These are phyloP conservation scores for Chaetomium sp. DNA, from an alignment of 2,329 filamentous ascomycete species.

Conservation along the genomic window DNA sequence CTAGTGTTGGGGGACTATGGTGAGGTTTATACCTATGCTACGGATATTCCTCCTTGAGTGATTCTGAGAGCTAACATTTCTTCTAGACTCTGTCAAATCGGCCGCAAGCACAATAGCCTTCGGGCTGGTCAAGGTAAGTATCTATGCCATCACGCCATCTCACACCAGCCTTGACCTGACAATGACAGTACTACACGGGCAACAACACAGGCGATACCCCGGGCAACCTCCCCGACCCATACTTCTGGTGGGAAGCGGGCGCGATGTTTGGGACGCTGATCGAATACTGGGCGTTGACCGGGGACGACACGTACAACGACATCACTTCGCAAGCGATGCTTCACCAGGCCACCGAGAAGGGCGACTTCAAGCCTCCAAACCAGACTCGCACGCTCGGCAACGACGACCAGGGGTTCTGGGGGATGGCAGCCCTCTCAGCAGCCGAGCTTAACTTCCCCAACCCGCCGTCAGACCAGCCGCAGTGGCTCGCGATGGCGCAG, in stretches of 20 bases:
- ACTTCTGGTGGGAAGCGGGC: constrained; percentile 72
- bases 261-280: constrained; percentile 65
- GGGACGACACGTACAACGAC: constrained; percentile 58
- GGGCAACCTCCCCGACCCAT: constrained; percentile 53
- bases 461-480: constrained; percentile 53
- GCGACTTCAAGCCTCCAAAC: constrained; percentile 61
- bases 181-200: constrained; percentile 41
- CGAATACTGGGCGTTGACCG: constrained; percentile 67
- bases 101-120: constrained; percentile 43
- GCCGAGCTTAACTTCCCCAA: constrained; percentile 71
- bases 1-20: constrained; percentile 22
- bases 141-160: not conserved
- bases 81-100: constrained; percentile 44
- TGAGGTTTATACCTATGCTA: not conserved
- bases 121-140: constrained; percentile 34
- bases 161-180: not conserved
- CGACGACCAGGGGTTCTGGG: constrained; percentile 80
- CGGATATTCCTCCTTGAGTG: not conserved
- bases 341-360: constrained; percentile 53
- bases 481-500: constrained; percentile 73
- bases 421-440: constrained; percentile 71
- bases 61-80: constrained; percentile 5
- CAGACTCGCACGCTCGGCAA: constrained; percentile 58
- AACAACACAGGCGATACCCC: constrained; percentile 54
- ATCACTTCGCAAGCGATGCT: constrained; percentile 52